Evolutionary conservation across 2,329 filamentous ascomycete genomes (phyloP).

Genomic region (Botrytis byssoidea): DNA sequence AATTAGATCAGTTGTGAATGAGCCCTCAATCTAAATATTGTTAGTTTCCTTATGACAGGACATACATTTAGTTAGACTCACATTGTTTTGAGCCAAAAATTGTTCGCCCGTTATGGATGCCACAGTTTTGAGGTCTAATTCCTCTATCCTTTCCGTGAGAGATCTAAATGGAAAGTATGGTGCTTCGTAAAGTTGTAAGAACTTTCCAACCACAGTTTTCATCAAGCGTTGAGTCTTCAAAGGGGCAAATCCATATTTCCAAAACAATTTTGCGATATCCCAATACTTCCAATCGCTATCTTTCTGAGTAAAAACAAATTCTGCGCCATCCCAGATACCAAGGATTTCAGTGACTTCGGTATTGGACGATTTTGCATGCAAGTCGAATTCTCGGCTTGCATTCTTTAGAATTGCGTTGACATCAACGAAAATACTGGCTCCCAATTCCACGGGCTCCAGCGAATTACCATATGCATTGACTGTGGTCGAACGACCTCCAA

Average conservation of each 20-base stretch:
- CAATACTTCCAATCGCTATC: constrained; percentile 68
- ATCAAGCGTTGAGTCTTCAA: constrained; percentile 71
- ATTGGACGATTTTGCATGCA: constrained; percentile 53
- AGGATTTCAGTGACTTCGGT: constrained; percentile 49
- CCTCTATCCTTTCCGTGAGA: constrained; percentile 64
- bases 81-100: constrained; percentile 64
- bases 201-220: constrained; percentile 67
- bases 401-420: constrained; percentile 80
- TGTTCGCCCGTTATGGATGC: constrained; percentile 73
- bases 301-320: constrained; percentile 67
- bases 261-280: constrained; percentile 75
- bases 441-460: constrained; percentile 72
- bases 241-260: constrained; percentile 81
- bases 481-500: constrained; percentile 86
- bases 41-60: constrained; percentile 20
- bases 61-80: constrained; percentile 33
- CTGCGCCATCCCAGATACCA: constrained; percentile 80
- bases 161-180: constrained; percentile 84
- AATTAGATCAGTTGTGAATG: constrained; percentile 77
- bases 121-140: constrained; percentile 63
- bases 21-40: constrained; percentile 52
- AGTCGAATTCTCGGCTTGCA: constrained; percentile 68
- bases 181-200: constrained; percentile 75
- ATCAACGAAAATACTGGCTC: constrained; percentile 87
- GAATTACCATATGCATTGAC: constrained; percentile 72